A percentile compares a stretch with the other conserved stretches of the same genome.
Evolutionary conservation across 2,329 filamentous ascomycete genomes (phyloP).

Genomic region (Penicillium crustosum): DNA sequence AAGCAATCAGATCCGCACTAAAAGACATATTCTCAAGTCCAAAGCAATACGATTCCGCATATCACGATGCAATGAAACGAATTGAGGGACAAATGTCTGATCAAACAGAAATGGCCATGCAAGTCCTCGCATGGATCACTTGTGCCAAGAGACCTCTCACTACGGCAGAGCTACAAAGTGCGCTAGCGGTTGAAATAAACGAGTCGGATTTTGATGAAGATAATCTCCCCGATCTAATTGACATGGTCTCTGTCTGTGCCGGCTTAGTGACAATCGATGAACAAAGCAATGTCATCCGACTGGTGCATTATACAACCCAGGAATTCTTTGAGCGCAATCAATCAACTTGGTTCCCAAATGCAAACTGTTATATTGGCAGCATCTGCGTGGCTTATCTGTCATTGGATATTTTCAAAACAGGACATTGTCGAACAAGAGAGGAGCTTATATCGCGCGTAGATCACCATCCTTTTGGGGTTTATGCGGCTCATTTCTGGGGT

Average conservation of each 20-base stretch:
- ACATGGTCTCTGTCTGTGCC: not conserved
- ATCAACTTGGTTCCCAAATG: not conserved
- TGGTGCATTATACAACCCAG: conserved; percentile 1
- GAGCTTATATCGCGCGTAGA: not conserved
- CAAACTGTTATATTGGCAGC: not conserved
- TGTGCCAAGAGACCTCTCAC: not conserved
- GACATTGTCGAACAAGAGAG: not conserved
- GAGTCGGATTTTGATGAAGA: not conserved
- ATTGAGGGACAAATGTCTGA: not conserved
- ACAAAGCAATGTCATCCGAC: not conserved
- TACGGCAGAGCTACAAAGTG: not conserved
- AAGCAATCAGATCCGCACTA: not conserved
- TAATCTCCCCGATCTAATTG: not conserved
- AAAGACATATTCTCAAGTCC: not conserved
- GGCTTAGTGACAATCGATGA: conserved; percentile 1
- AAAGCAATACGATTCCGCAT: not conserved
- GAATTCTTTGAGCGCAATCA: not conserved
- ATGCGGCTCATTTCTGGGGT: not conserved
- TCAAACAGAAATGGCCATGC: not conserved
- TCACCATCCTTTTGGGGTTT: not conserved
- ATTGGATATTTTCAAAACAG: not conserved
- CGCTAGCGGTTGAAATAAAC: not conserved
- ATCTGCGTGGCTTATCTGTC: not conserved
- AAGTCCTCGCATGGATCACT: not conserved
- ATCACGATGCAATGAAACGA: not conserved